phyloP scores from a whole-genome alignment of 208 protist genomes.

The Phytomonas serpens region DNA sequence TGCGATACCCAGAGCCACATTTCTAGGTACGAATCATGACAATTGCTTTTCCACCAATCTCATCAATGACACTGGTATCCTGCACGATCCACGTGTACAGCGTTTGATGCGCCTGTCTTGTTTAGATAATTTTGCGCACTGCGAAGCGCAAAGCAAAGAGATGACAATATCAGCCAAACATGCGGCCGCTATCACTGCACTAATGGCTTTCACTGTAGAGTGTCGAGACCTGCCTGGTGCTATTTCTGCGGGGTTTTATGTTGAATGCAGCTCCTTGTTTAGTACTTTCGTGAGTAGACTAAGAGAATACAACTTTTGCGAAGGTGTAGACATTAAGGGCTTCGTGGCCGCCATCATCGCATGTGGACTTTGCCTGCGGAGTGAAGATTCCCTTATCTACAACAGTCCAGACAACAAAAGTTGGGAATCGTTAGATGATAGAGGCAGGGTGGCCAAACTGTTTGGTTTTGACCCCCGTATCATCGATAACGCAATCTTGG shows the following conservation, averaged over 20 bases:
- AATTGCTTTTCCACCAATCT: background rate
- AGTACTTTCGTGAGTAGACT: slow-evolving; percentile 32
- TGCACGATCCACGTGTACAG: slow-evolving; percentile 42
- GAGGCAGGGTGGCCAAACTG: slow-evolving; percentile 23
- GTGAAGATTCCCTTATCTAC: slow-evolving; percentile 12
- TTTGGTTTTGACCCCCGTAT: slow-evolving; percentile 50
- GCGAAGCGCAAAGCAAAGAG: slow-evolving; percentile 19
- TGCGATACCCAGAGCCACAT: background rate
- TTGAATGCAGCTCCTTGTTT: slow-evolving; percentile 52
- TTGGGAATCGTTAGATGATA: background rate
- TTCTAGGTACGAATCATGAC: background rate
- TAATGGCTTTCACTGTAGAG: slow-evolving; percentile 58
- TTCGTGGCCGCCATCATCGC: slow-evolving; percentile 66
- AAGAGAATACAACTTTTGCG: slow-evolving; percentile 28
- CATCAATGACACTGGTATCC: slow-evolving; percentile 12
- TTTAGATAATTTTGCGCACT: slow-evolving; percentile 29
- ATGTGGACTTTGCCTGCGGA: slow-evolving; percentile 64
- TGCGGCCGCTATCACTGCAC: slow-evolving; percentile 41
- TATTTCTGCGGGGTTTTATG: slow-evolving; percentile 59
- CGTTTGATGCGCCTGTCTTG: slow-evolving; percentile 57
- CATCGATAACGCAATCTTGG: slow-evolving; percentile 44
- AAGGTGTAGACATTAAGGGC: slow-evolving; percentile 49
- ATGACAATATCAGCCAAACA: background rate
- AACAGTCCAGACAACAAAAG: slow-evolving; percentile 1
- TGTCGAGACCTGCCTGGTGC: slow-evolving; percentile 36